Percentiles rank a stretch among this genome's conserved stretches.
These are phyloP conservation scores for Calocybe cyanea DNA, from an alignment of 768 basidiomycete genomes.

Conservation along the genomic window DNA sequence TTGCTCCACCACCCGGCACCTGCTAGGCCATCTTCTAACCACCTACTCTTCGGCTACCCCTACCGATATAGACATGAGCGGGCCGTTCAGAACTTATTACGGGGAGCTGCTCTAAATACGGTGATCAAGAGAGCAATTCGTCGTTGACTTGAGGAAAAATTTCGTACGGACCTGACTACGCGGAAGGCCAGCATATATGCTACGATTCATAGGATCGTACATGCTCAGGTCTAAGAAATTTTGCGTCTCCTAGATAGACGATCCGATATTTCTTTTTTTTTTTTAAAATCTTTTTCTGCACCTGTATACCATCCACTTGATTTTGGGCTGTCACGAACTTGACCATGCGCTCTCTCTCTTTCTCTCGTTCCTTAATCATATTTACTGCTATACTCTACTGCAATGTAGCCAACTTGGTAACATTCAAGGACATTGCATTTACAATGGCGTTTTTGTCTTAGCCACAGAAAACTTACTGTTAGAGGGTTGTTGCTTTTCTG, in stretches of 20 bases:
- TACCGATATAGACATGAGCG: slow-evolving; percentile 68
- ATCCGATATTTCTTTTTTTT: no score
- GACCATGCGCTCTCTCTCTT: slow-evolving; percentile 1
- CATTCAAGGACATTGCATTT: slow-evolving; percentile 16
- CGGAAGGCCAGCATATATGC: slow-evolving; percentile 75
- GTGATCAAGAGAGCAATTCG: slow-evolving; percentile 93
- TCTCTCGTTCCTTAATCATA: not conserved
- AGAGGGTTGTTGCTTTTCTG: no score
- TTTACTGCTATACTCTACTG: slow-evolving; percentile 1
- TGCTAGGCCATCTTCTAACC: slow-evolving; percentile 72
- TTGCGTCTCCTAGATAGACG: no score
- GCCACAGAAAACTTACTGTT: no score
- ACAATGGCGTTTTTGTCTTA: not conserved
- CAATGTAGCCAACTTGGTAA: slow-evolving; percentile 11
- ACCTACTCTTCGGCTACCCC: slow-evolving; percentile 59
- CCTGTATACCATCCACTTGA: not conserved
- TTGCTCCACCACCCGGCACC: slow-evolving; percentile 58
- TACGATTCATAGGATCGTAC: slow-evolving; percentile 68
- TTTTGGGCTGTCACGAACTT: not conserved
- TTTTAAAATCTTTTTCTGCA: slow-evolving; percentile 1
- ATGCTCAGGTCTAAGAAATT: slow-evolving; percentile 38
- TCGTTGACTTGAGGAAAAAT: slow-evolving; percentile 75
- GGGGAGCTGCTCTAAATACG: slow-evolving; percentile 78
- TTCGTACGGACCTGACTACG: slow-evolving; percentile 70
- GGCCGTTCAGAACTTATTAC: slow-evolving; percentile 70